phyloP scores from a whole-genome alignment of 495 filamentous ascomycete genomes.

The Schizothecium vesticola region DNA sequence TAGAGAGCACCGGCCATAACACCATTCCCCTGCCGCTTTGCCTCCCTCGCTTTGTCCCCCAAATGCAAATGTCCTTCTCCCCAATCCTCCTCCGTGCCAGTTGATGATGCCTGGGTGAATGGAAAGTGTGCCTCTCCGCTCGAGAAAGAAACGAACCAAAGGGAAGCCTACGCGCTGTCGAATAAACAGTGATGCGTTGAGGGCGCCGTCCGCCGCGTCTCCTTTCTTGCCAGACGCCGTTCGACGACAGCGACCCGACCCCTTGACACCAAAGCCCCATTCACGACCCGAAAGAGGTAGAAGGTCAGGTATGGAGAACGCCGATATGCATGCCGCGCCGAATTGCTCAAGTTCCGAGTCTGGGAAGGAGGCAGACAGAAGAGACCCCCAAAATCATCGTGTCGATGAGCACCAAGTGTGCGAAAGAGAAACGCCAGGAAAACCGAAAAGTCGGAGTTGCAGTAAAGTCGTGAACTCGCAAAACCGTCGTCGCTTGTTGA shows the following conservation, averaged over 20 bases:
- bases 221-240: not conserved
- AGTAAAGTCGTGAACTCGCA: not conserved
- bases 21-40: not conserved
- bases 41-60: not conserved
- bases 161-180: not conserved
- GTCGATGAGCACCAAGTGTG: not conserved
- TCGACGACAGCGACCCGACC: not conserved
- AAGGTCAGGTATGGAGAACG: not conserved
- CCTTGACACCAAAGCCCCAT: not conserved
- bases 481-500: not conserved
- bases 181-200: not conserved
- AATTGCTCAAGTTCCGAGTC: not conserved
- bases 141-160: not conserved
- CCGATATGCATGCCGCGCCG: not conserved
- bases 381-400: not conserved
- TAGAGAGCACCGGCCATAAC: constrained; percentile 10
- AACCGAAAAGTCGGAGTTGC: not conserved
- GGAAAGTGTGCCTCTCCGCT: not conserved
- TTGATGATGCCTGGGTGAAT: not conserved
- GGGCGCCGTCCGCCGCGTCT: not conserved
- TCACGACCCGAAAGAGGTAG: not conserved
- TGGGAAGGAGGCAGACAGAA: not conserved
- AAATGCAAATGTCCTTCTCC: constrained; percentile 11
- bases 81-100: not conserved
- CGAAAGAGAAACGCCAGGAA: not conserved